Percentiles rank a stretch among this genome's conserved stretches.
Conservation (phyloP, 164 flowering plant species). For the Berberis thunbergii region DNA sequence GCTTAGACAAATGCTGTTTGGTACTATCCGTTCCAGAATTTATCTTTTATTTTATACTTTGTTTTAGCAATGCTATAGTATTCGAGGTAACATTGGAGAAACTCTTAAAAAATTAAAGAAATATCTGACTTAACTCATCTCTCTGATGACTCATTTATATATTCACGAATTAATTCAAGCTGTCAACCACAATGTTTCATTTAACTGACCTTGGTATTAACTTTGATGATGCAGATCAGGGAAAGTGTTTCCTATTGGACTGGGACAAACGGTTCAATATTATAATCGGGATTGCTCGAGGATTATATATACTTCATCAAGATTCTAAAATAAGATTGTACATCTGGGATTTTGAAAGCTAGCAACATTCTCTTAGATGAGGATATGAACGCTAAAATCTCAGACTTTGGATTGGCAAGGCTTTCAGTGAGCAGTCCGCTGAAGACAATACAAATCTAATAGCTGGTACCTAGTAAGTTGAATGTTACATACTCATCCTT, state of each 20-base stretch:
- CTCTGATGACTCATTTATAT: too few relatives aligned
- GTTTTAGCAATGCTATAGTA: too few relatives aligned
- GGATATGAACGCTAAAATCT: constrained; percentile 39
- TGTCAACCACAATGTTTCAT: too few relatives aligned
- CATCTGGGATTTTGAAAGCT: constrained; percentile 56
- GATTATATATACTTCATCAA: constrained; percentile 51
- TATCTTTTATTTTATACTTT: too few relatives aligned
- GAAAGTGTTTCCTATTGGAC: constrained; percentile 6
- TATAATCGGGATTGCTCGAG: constrained; percentile 38
- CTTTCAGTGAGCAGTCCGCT: constrained; percentile 19
- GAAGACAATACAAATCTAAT: constrained; percentile 17
- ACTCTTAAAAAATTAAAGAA: too few relatives aligned
- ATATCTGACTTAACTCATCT: too few relatives aligned
- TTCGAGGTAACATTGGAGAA: too few relatives aligned
- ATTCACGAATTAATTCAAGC: too few relatives aligned
- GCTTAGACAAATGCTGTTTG: constrained; percentile 21
- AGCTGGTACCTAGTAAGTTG: constrained; percentile 35
- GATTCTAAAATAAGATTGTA: constrained; percentile 47
- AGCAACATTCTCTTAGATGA: constrained; percentile 44
- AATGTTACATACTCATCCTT: too few relatives aligned
- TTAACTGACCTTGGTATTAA: too few relatives aligned
- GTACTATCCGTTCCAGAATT: constrained; percentile 3
- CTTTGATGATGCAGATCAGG: too few relatives aligned
- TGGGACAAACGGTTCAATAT: constrained; percentile 24
- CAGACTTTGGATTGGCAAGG: constrained; percentile 55